phyloP scores from a whole-genome alignment of 176 grass and related monocot species.

The Oryza longistaminata region DNA sequence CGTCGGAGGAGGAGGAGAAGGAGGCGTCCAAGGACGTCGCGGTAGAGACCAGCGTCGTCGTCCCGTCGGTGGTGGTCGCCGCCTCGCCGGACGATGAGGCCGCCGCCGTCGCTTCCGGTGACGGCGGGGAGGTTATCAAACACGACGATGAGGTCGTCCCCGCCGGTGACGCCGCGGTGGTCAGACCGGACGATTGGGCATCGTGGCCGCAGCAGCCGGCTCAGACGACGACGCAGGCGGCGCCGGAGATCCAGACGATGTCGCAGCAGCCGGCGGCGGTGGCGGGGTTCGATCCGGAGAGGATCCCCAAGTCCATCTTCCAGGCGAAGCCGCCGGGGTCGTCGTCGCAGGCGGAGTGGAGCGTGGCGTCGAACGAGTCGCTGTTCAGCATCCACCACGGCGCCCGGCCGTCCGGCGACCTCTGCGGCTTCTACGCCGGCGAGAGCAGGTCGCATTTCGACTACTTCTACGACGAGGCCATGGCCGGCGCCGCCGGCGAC shows the following conservation, averaged over 20 bases:
- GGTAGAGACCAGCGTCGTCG: constrained; percentile 5
- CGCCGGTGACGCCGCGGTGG: background rate
- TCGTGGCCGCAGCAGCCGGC: constrained; percentile 9
- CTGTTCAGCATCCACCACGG: constrained; percentile 79
- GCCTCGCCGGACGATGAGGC: background rate
- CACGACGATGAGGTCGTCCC: constrained; percentile 1
- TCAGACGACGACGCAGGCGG: background rate
- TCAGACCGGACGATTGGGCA: constrained; percentile 26
- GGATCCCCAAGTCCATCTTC: constrained; percentile 73
- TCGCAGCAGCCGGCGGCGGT: background rate
- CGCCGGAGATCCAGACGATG: constrained; percentile 43
- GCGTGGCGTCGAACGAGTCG: constrained; percentile 69
- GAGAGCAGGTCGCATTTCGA: constrained; percentile 54
- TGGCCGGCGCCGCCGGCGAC: background rate
- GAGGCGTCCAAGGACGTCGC: background rate
- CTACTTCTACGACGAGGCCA: constrained; percentile 49
- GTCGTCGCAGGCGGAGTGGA: constrained; percentile 66
- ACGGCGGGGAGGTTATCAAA: background rate
- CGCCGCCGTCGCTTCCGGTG: background rate
- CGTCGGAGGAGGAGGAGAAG: background rate
- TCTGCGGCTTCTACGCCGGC: constrained; percentile 13
- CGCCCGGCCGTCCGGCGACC: constrained; percentile 40
- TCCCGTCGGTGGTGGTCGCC: background rate
- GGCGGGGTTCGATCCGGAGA: constrained; percentile 47
- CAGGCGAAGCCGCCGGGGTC: constrained; percentile 28